Evolutionary conservation across 1,284 basidiomycete genomes (phyloP).

Genomic region (Somion occarium): DNA sequence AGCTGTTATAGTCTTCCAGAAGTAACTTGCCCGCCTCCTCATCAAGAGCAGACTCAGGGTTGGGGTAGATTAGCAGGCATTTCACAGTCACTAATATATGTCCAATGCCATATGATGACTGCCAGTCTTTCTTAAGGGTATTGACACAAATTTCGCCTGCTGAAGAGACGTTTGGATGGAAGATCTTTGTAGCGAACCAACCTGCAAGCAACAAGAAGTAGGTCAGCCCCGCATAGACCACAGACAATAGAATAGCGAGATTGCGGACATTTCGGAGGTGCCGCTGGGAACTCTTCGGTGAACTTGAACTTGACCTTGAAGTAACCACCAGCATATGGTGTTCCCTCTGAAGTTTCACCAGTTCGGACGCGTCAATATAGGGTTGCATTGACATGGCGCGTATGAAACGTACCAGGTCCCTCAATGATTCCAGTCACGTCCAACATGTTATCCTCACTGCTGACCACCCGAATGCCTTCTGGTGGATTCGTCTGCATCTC

Average conservation of each 20-base stretch:
- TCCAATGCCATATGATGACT: constrained; percentile 83
- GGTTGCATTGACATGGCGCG: neutral
- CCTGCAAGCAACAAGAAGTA: constrained; percentile 42
- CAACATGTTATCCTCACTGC: constrained; percentile 80
- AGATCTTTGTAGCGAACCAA: constrained; percentile 89
- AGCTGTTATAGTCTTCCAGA: constrained; percentile 84
- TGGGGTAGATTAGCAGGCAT: constrained; percentile 93
- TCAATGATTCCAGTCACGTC: constrained; percentile 79
- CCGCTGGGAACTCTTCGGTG: constrained; percentile 84
- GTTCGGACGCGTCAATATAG: constrained; percentile 18
- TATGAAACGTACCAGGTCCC: constrained; percentile 59
- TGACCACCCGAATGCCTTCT: constrained; percentile 82
- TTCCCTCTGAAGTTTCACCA: constrained; percentile 56
- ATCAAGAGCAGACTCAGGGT: constrained; percentile 92
- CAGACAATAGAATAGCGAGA: neutral
- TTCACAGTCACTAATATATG: constrained; percentile 92
- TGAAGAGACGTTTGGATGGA: constrained; percentile 92
- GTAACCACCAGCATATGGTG: constrained; percentile 90
- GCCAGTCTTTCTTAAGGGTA: constrained; percentile 97
- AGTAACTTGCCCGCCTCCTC: constrained; percentile 92
- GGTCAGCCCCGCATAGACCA: constrained; percentile 3
- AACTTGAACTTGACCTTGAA: constrained; percentile 87
- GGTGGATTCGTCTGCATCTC: constrained; percentile 78
- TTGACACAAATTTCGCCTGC: constrained; percentile 95
- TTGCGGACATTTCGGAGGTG: constrained; percentile 84